Percentiles rank a stretch among this genome's conserved stretches.
Evolutionary conservation across 345 rosid genomes (phyloP).

Genomic region (Corymbia maculata): DNA sequence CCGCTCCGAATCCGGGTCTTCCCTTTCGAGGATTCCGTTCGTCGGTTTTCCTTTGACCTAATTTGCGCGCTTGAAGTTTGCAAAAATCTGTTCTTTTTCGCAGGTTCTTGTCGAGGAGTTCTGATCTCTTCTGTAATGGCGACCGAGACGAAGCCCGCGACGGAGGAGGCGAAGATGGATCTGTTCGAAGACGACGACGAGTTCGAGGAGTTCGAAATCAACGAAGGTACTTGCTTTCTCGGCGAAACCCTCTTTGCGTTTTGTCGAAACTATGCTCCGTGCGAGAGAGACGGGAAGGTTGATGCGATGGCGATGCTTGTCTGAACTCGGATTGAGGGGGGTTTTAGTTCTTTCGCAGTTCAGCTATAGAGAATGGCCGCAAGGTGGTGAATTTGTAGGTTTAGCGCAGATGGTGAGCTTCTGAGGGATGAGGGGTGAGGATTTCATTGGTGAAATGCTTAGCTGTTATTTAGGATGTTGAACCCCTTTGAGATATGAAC

Average conservation of each 20-base stretch:
- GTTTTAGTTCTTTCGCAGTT: neutral
- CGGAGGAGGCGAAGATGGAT: conserved; percentile 75
- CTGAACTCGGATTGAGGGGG: neutral
- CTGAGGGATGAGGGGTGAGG: neutral
- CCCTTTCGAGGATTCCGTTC: neutral
- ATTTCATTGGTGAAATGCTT: neutral
- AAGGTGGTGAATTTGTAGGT: neutral
- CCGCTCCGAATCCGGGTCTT: neutral
- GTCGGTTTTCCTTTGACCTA: neutral
- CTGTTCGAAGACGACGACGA: conserved; percentile 93
- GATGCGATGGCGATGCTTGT: neutral
- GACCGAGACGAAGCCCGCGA: conserved; percentile 37
- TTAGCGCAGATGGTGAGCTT: neutral
- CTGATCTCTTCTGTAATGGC: conserved; percentile 28
- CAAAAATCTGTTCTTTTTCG: neutral
- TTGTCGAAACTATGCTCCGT: neutral
- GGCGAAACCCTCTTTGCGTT: neutral
- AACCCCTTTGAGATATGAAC: neutral
- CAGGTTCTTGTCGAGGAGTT: neutral
- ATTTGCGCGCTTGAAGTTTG: neutral
- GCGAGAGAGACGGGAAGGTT: neutral
- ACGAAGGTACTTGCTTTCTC: conserved; percentile 27
- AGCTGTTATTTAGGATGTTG: neutral
- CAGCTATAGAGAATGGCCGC: neutral
- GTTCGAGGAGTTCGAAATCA: conserved; percentile 76